These are phyloP conservation scores for Suhomyces pyralidae DNA, from an alignment of 805 yeast genomes.

Conservation along the genomic window DNA sequence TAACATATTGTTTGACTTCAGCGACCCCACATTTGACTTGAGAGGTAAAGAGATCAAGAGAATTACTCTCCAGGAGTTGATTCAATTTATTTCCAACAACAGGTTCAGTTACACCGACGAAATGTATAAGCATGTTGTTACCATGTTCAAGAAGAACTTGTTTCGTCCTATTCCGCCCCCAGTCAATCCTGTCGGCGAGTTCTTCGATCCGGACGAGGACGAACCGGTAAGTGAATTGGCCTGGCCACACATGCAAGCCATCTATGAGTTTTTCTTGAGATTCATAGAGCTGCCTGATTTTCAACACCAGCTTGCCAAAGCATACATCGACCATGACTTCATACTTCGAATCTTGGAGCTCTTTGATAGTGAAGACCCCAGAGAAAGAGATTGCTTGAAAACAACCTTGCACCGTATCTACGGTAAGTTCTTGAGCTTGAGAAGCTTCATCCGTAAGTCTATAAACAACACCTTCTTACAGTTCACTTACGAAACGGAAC, in stretches of 20 bases:
- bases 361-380: slow-evolving; percentile 94
- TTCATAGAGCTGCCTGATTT: slow-evolving; percentile 95
- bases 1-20: slow-evolving; percentile 89
- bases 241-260: slow-evolving; percentile 98
- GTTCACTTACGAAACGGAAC: slow-evolving; percentile 90
- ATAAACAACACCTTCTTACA: slow-evolving; percentile 90
- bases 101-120: slow-evolving; percentile 86
- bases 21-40: slow-evolving; percentile 87
- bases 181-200: slow-evolving; percentile 93
- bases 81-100: slow-evolving; percentile 79
- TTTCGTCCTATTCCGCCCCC: slow-evolving; percentile 98
- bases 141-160: slow-evolving; percentile 84
- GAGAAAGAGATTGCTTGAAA: slow-evolving; percentile 92
- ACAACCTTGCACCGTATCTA: slow-evolving; percentile 94
- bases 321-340: slow-evolving; percentile 88
- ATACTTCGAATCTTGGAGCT: slow-evolving; percentile 77
- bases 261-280: slow-evolving; percentile 88
- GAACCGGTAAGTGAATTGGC: slow-evolving; percentile 95
- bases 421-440: slow-evolving; percentile 86
- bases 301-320: slow-evolving; percentile 89
- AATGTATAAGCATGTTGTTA: slow-evolving; percentile 83
- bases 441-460: slow-evolving; percentile 88
- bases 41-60: slow-evolving; percentile 92
- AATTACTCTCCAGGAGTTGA: slow-evolving; percentile 80
- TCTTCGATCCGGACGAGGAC: slow-evolving; percentile 97